Conservation (phyloP, 108 stramenopile species). For the Nitzschia sp. region DNA sequence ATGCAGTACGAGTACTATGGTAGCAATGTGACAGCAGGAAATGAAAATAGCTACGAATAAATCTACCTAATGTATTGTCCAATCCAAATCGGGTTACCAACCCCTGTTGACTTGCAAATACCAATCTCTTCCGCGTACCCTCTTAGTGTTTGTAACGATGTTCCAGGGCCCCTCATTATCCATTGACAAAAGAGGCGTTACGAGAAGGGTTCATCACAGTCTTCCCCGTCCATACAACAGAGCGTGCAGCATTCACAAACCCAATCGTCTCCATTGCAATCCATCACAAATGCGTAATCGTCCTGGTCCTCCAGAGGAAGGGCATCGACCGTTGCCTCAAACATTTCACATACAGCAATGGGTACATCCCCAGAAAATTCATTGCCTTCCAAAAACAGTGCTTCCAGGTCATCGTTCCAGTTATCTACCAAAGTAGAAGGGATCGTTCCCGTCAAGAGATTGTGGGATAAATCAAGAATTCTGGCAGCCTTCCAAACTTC, state of each 20-base stretch:
- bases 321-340: neutral
- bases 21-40: too few species aligned
- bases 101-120: too few species aligned
- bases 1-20: too few species aligned
- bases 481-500: neutral
- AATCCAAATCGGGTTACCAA: too few species aligned
- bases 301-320: neutral
- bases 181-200: too few species aligned
- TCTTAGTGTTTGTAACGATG: too few species aligned
- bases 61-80: too few species aligned
- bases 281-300: neutral
- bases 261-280: neutral
- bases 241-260: conserved; percentile 4
- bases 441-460: conserved; percentile 8
- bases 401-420: neutral
- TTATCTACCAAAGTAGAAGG: neutral
- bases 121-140: too few species aligned
- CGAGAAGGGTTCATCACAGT: neutral
- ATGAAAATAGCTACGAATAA: too few species aligned
- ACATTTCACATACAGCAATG: neutral
- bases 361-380: neutral
- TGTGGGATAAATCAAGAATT: conserved; percentile 8
- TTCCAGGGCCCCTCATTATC: too few species aligned
- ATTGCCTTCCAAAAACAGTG: neutral
- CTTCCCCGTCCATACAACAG: neutral